Base-by-base conservation (phyloP, 163 green algal species). In the Scenedesmus sp. region DNA sequence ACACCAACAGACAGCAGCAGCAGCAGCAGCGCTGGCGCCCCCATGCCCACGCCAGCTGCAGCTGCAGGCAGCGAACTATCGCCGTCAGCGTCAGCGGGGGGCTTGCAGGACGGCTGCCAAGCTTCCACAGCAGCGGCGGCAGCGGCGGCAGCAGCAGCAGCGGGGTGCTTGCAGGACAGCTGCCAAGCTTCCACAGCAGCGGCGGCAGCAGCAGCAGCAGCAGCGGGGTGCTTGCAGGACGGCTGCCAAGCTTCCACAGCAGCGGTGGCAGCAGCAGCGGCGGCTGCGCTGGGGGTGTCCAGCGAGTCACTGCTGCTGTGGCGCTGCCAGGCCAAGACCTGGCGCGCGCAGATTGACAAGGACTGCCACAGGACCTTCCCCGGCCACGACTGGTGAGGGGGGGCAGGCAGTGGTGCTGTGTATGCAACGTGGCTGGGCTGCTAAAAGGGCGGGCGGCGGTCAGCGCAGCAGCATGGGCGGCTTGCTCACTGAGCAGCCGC, bases 291-390 rank as follows among this genome's bases (percentile, higher is more conserved):
- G 33, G 76, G 49, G 26, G 30, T 91, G 15, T 61, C 46, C 0
- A 10, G 0, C 0, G 86, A 91, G 42, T 33, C 42, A 40, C 51
- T 91, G 51, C 24, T 86, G 51, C 24, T 81, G 76, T 91, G 86
- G 86, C 73, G 76, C 18, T n/a, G 18, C 16, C 76, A 86, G 0
- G 61, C 30, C 7, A 26, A n/a, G 40, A 84, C 56, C 4, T 91
- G 87, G 87, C 37, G 37, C 16, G 22, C 37, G 0, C 87, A 91
- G 78, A 91, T 91, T 15, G 87, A 87, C 37, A 91, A 91, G 72
- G 87, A 91, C 56, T 56, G n/a, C n/a, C 72, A 79, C 73, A 73
- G 86, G 12, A 90, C 86, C 30, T 90, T 90, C 33, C 46, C 86
- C 20, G 86, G 73, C 20, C 86, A 90, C 26, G 72, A 85, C 40